Base-by-base conservation (phyloP, 225 moss, liverwort and hornwort genomes). In the Bryoerythrophyllum caledonicum region DNA sequence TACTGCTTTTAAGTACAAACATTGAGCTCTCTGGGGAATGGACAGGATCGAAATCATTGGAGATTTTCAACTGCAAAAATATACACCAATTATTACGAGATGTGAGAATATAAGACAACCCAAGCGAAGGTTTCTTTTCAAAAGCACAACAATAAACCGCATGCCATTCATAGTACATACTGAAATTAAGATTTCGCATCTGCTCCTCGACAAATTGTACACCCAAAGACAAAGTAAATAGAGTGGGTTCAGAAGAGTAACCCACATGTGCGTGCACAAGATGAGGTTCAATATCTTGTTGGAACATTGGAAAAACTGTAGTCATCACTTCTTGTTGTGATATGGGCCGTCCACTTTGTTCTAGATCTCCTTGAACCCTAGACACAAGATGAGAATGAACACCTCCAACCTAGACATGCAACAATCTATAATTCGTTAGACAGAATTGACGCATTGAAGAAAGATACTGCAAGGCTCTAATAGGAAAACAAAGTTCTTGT, bases 1-100 rank as follows among this genome's bases (percentile, higher is more conserved):
- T 93, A 87, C 89, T 91, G 76, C 91, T 93, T 83, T 93, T 93
- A 49, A 93, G 78, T 63, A 93, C 91, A 74, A 93, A 93, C 93
- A 93, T 93, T 59, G 93, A 93, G 70, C 89, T 91, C 76, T 93
- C 91, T 59, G 89, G 89, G 52, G 93, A 93, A 82, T 93, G 91
- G 56, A 93, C 89, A 72, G 91, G 91, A 85, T 93, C 93, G 73
- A 93, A 93, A 75, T 93, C 86, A 43, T 93, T 93, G 73, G 87
- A 87, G 74, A 93, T 93, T 73, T 93, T 93, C 67, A 93, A 78
- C 93, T 93, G 91, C 58, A 84, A 71, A 58, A 74, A 80, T 27
- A 67, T 26, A 77, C 32, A 70, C 56, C 28, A 64, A 60, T 55
- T 60, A 71, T 56, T 25, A 68, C 10, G 26, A 23, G 24, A 32